These are phyloP conservation scores for Corrigiola litoralis DNA, from an alignment of 179 eudicot genomes.

Conservation along the genomic window DNA sequence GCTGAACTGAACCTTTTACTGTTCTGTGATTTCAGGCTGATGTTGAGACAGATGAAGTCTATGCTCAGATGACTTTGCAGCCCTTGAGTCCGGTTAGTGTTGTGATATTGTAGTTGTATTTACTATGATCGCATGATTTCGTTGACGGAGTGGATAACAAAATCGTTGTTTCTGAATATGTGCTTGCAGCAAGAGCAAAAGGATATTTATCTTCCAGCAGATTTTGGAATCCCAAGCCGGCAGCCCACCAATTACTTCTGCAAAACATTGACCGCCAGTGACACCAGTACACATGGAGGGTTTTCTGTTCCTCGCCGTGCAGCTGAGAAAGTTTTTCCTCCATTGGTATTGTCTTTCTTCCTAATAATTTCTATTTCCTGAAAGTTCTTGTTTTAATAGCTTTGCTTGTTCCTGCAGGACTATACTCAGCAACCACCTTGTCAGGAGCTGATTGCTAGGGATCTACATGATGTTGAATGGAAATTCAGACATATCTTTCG, in stretches of 20 bases:
- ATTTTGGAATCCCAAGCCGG: conserved; percentile 79
- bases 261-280: conserved; percentile 92
- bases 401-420: conserved; percentile 46
- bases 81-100: conserved; percentile 72
- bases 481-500: conserved; percentile 94
- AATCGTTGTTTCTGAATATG: neutral
- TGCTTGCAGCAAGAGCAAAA: conserved; percentile 87
- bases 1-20: conserved; percentile 5
- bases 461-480: conserved; percentile 98
- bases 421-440: conserved; percentile 93
- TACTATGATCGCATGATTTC: neutral
- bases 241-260: conserved; percentile 93
- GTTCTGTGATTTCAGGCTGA: conserved; percentile 66
- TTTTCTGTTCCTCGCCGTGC: conserved; percentile 98
- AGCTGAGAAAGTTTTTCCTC: conserved; percentile 95
- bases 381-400: neutral
- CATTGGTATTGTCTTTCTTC: conserved; percentile 44
- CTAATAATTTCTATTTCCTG: neutral
- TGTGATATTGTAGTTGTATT: neutral
- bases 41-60: conserved; percentile 93
- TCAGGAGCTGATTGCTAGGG: conserved; percentile 96
- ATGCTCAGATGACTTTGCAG: conserved; percentile 96
- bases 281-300: conserved; percentile 94
- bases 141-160: neutral
- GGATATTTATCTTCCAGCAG: conserved; percentile 85